Base-by-base conservation (phyloP, 345 rosid species). In the Citrus inodora region DNA sequence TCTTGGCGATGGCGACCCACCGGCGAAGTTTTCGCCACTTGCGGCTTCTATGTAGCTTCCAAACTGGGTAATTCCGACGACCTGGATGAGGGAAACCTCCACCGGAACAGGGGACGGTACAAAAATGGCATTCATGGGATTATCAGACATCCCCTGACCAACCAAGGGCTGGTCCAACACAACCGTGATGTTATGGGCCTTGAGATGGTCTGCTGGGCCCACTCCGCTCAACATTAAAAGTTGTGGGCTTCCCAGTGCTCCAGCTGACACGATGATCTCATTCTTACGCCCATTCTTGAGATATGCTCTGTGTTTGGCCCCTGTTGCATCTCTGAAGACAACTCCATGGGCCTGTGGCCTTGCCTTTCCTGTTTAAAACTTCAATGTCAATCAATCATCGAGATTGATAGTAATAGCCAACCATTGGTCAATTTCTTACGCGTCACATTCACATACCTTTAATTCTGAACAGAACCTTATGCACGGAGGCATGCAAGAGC, bases 221-320 rank as follows among this genome's bases (percentile, higher is more conserved):
- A 93, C 78, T 0, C 96, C 95, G 7, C 94, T 93, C 68, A 93
- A 72, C 92, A 93, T 86, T 66, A 93, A 70, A 1, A 93, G 79
- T 21, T 91, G 96, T 71, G 98, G 96, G 84, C 96, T 93, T 24
- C 96, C 94, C 1, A 93, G 32, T 33, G 98, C 91, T 2, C 95
- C 95, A 0, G 95, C 89, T 0, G 94, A 78, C 37, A 89, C 7
- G 19, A 91, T 90, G 62, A 90, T 80, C 84, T 93, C 95, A 70
- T 78, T 88, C 22, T 73, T 80, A 38, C 81, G 33, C 56, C 87
- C 85, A 25, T 76, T 65, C 33, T 85, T 86, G 56, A 93, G 74
- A 79, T 84, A 85, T 14, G 92, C 93, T 63, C 66, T 80, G 82
- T 80, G 90, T 60, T 63, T 80, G 9, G 61, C 75, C 22, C 94